Conservation (phyloP, 352 stramenopile species). For the Globisporangium rhizosaccharum region DNA sequence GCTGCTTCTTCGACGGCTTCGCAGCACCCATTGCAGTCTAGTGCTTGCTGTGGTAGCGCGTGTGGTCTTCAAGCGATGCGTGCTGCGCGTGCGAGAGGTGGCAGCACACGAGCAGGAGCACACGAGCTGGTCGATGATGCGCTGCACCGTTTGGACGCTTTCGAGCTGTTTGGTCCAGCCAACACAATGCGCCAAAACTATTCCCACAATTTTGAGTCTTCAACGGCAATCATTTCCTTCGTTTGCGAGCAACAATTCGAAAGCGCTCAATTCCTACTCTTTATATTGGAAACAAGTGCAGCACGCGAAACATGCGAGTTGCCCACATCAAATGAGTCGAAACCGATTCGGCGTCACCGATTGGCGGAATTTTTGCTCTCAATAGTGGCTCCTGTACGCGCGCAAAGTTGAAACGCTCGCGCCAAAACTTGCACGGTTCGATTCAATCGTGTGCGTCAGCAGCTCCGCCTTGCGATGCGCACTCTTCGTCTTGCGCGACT, state of each 20-base stretch:
- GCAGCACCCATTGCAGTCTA: conserved; percentile 30
- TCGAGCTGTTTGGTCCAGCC: conserved; percentile 11
- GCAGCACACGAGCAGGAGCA: not conserved
- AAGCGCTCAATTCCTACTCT: no score
- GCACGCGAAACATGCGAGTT: no score
- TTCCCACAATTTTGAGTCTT: no score
- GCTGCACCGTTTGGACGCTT: not conserved
- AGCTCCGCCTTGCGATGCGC: no score
- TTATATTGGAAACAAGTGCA: no score
- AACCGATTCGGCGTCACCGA: conserved; percentile 8
- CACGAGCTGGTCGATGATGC: not conserved
- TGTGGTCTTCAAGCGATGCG: not conserved
- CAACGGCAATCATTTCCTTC: no score
- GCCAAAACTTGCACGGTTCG: no score
- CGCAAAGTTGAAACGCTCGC: not conserved
- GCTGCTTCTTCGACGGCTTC: conserved; percentile 79
- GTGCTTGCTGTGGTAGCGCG: not conserved
- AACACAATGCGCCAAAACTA: not conserved
- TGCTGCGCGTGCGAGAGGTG: not conserved
- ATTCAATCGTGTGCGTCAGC: no score
- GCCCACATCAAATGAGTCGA: no score
- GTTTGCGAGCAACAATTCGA: no score
- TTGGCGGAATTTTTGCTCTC: conserved; percentile 21
- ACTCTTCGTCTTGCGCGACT: no score
- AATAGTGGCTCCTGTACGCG: conserved; percentile 8